Base-by-base conservation (phyloP, 2,329 filamentous ascomycete genomes). In the Colletotrichum musicola region DNA sequence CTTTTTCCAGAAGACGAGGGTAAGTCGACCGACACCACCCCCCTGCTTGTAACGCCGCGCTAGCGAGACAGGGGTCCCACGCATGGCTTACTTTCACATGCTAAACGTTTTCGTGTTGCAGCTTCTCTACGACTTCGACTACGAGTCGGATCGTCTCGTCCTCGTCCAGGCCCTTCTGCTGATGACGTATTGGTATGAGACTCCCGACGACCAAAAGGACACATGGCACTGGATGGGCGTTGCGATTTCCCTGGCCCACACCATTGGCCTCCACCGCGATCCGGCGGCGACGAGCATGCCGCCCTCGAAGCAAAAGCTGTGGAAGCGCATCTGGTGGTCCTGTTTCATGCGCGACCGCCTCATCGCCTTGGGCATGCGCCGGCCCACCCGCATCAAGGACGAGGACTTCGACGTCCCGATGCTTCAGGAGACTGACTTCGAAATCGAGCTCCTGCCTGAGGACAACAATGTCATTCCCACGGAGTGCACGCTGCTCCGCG, bases 161-260 rank as follows among this genome's bases (percentile, higher is more conserved):
- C 87, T 98, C 25, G 94, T 98, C 16, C 95, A 98, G 80, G 92
- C 93, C 4, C 85, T 98, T 22, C 85, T 98, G 25, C 86, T 98
- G 68, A 95, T 98, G 92, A 97, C 95, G 4, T 97, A 97, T 79
- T 98, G 95, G 92, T 98, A 98, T 78, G 95, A 98, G 80, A 97
- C 94, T 13, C 95, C 95, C 0, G 94, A 98, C 80, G 95, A 98
- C 78, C 94, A 97, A 77, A 98, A 98, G 80, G 95, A 98, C 78
- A 98, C 95, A 53, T 98, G 95, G 93, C 95, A 98, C 77, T 98
- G 95, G 95, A 97, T 98, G 93, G 95, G 95, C 18, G 93, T 98
- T 44, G 95, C 95, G 49, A 93, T 97, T 68, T 97, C 95, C 13
- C 84, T 98, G 54, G 95, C 94, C 60, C 94, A 97, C 79, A 97